Evolutionary conservation across 257 asterid species (phyloP), one percentile per base, ranked within the genome.

Genomic region (Ligustrum vulgare): DNA sequence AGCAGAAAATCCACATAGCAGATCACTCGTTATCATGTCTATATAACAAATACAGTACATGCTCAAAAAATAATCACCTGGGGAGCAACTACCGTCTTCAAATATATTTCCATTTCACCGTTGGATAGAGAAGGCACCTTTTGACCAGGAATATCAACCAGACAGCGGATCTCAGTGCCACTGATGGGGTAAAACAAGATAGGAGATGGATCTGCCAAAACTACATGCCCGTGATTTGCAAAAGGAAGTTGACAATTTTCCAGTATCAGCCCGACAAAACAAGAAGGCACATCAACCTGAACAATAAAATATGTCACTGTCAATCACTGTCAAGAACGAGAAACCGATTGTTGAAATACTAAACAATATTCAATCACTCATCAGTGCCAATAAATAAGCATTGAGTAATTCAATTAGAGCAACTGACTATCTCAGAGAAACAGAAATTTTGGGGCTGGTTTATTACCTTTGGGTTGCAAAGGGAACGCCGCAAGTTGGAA

Each of bases 141-240:
- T 75, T 84, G 87, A 68, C 91, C 91, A n/a, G 91, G 91, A 22
- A 87, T 83, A 82, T 87, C 91, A 70, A 87, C 91, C 34, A 87
- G 73, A 45, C 91, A 87, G 4, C 91, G 87, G 39, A 82, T 67
- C 72, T 87, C 91, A 8, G 89, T 81, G 68, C 91, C 81, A 79
- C 91, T 84, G 70, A 87, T 87, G 35, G 86, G 89, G 74, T 87
- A 87, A 81, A 87, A 87, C 72, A 87, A 78, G 74, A 87, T 85
- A 70, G 91, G 89, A 31, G 91, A 87, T 18, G 89, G 89, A 41
- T 84, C 87, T 72, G 72, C 91, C 39, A 87, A 80, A 72, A 87
- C 76, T 31, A 87, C 91, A 82, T 87, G 91, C 43, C 91, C 91
- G 4, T 87, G 89, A 58, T 87, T 83, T 34, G 75, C 86, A 73